A percentile compares a stretch with the other conserved stretches of the same genome.
Evolutionary conservation across 441 rosid genomes (phyloP).

Genomic region (Dalechampia spathulata): DNA sequence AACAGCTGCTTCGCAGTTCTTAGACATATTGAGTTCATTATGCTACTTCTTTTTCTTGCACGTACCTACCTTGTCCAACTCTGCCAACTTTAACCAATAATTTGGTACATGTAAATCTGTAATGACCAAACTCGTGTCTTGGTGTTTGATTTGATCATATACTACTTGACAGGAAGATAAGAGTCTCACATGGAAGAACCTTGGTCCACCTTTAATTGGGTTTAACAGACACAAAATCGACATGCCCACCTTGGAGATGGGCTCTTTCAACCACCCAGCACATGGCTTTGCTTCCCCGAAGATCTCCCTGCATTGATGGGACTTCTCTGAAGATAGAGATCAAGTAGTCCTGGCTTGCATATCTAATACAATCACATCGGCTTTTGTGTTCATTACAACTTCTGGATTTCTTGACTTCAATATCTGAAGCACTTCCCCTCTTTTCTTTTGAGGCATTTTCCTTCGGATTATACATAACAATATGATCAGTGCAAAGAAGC

Average conservation of each 20-base stretch:
- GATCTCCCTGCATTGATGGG: not conserved
- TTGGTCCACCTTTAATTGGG: not conserved
- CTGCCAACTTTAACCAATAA: too few relatives aligned
- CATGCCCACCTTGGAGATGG: not conserved
- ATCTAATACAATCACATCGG: slow-evolving; percentile 3
- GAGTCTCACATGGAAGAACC: too few relatives aligned
- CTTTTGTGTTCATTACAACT: too few relatives aligned
- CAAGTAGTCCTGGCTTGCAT: not conserved
- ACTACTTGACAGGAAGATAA: not conserved
- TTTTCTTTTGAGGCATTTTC: not conserved
- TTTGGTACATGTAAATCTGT: too few relatives aligned
- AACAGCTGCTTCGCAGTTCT: too few relatives aligned
- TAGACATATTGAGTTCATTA: too few relatives aligned
- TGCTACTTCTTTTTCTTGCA: too few relatives aligned
- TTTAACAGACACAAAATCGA: not conserved
- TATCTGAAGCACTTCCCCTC: not conserved
- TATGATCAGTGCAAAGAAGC: slow-evolving; percentile 4
- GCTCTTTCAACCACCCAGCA: not conserved
- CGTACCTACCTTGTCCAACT: too few relatives aligned
- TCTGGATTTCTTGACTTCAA: not conserved
- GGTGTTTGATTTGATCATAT: too few relatives aligned
- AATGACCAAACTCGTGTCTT: too few relatives aligned
- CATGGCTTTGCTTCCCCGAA: slow-evolving; percentile 7
- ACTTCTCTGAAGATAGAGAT: too few relatives aligned
- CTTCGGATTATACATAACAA: not conserved